Evolutionary conservation across 1,284 basidiomycete species (phyloP), one percentile per base, ranked within the genome.

Genomic region (Ustilago nuda): DNA sequence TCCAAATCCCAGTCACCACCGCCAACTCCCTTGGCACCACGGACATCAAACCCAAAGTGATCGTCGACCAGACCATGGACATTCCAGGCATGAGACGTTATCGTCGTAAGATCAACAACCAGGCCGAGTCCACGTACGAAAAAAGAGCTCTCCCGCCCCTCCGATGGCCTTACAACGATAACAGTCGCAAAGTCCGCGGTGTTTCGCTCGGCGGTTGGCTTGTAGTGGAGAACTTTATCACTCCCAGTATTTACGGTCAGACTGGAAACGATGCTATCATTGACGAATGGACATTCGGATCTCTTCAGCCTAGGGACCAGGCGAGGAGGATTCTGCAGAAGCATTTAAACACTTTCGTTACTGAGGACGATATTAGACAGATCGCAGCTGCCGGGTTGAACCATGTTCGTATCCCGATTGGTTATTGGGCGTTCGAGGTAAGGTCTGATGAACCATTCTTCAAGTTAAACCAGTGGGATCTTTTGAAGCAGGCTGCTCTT

Each of bases 371-470:
- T 85, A 91, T 95, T 79, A 86, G 86, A 45, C 89, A 88, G 60
- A 94, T 94, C 61, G 73, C 72, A 12, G 65, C 62, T 15, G 66
- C 59, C 8, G 76, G 78, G 17, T 46, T 82, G 41, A 82, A 94
- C 84, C 93, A 94, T 85, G 92, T 94, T 69, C 90, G 94, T 43
- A 87, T 97, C 45, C 94, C 94, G 3, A 92, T 97, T 72, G 93
- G 93, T 27, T 94, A 92, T 86, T 97, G 95, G 95, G 94, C 94
- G 1, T 94, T 93, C 78, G 92, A 95, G 60, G 90, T 93, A 27
- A 89, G 89, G 17, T 87, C 87, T 4, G 93, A 92, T 9, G 94
- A 96, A 82, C 94, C 94, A 0, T 97, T 91, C 87, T 90, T 94
- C 73, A 90, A 91, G 87, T 93, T 94, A 19, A 92, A 93, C 84